phyloP scores from a whole-genome alignment of 257 asterid genomes.

The Ilex asprella region DNA sequence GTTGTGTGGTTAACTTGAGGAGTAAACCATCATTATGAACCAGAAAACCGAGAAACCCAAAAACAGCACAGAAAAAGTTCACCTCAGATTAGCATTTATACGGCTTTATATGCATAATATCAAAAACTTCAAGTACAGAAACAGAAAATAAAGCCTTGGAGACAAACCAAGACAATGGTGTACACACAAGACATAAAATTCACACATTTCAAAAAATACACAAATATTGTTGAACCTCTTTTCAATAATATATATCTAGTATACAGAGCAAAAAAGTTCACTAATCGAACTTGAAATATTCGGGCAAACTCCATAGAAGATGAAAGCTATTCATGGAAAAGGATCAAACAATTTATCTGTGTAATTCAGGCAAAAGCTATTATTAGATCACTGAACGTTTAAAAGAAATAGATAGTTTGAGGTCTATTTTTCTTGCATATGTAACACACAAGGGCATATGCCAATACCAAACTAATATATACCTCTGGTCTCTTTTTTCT shows the following conservation, averaged over 20 bases:
- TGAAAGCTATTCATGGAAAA: not conserved
- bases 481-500: conserved; percentile 53
- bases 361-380: not conserved
- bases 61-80: too few species aligned
- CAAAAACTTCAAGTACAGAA: too few species aligned
- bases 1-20: too few species aligned
- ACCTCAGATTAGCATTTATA: too few species aligned
- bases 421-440: too few species aligned
- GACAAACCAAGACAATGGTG: not conserved
- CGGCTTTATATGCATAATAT: too few species aligned
- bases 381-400: not conserved
- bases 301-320: not conserved
- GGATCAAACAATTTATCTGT: not conserved
- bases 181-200: too few species aligned
- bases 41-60: too few species aligned
- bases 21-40: too few species aligned
- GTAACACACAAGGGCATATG: not conserved
- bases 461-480: conserved; percentile 6
- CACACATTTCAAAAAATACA: not conserved
- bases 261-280: not conserved
- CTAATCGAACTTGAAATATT: not conserved
- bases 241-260: not conserved
- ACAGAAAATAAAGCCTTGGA: too few species aligned
- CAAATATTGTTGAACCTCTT: not conserved
- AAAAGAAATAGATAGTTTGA: too few species aligned